Conservation (phyloP, 2,329 filamentous ascomycete genomes). For the Fusarium succisae region DNA sequence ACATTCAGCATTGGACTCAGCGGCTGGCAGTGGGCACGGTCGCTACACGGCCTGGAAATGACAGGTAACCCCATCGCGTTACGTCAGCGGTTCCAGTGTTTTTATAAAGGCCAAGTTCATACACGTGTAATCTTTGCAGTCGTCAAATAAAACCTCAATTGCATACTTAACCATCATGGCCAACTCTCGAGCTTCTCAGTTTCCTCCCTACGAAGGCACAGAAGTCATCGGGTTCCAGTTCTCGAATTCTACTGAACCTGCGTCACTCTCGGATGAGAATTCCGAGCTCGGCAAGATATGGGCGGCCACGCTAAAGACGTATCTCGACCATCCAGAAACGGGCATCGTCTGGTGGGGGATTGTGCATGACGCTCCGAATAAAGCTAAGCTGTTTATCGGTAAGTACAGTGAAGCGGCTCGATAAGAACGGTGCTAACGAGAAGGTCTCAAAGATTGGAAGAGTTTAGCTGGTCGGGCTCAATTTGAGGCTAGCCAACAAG, state of each 20-base stretch:
- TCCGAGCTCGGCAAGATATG: conserved; percentile 3
- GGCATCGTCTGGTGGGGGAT: conserved; percentile 16
- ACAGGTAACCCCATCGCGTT: neutral
- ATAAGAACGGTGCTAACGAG: neutral
- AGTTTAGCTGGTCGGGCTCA: neutral
- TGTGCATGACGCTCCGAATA: neutral
- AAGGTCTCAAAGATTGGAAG: neutral
- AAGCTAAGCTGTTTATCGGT: conserved; percentile 9
- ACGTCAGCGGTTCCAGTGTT: neutral
- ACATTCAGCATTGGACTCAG: neutral
- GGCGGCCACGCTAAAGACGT: conserved; percentile 10
- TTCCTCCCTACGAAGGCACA: neutral
- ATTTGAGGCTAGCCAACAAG: neutral
- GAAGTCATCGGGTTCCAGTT: neutral
- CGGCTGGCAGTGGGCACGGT: neutral
- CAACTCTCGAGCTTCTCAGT: neutral
- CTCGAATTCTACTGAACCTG: neutral
- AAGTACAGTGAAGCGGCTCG: neutral
- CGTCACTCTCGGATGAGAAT: neutral
- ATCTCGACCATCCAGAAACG: conserved; percentile 11
- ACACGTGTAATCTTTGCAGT: neutral
- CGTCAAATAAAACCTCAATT: neutral
- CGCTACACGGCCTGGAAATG: neutral
- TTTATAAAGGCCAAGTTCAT: neutral
- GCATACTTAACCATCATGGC: neutral